phyloP scores from a whole-genome alignment of 768 basidiomycete genomes.

The Amanita pseudoporphyria region DNA sequence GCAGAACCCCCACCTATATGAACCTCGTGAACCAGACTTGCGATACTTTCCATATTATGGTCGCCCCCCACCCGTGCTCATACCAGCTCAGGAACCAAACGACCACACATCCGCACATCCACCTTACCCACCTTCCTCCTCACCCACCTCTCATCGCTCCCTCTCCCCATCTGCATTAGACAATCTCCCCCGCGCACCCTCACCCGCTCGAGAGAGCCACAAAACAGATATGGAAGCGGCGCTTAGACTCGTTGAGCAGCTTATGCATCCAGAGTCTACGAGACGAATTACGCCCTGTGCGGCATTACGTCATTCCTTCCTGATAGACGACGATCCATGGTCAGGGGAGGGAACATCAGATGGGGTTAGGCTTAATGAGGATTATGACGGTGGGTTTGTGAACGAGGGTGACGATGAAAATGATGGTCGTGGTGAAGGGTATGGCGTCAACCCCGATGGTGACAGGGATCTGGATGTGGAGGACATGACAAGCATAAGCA shows the following conservation, averaged over 20 bases:
- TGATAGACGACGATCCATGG: constrained; percentile 22
- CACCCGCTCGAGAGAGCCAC: constrained; percentile 27
- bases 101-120: constrained; percentile 8
- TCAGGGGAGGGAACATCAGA: constrained; percentile 3
- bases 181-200: constrained; percentile 6
- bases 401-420: background rate
- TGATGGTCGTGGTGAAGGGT: background rate
- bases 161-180: constrained; percentile 4
- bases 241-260: constrained; percentile 62
- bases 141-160: constrained; percentile 5
- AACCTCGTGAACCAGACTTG: constrained; percentile 39
- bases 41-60: constrained; percentile 47
- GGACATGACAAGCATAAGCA: background rate
- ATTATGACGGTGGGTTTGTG: constrained; percentile 11
- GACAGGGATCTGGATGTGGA: background rate
- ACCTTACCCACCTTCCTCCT: constrained; percentile 10
- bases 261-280: constrained; percentile 72
- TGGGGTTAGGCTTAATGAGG: constrained; percentile 18
- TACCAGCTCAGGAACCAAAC: constrained; percentile 13
- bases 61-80: constrained; percentile 7
- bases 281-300: constrained; percentile 67
- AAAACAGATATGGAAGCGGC: constrained; percentile 51
- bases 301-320: constrained; percentile 75
- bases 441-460: background rate
- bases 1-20: constrained; percentile 64